phyloP scores from a whole-genome alignment of 73 alveolate genomes.

The Paramecium tetraurelia region DNA sequence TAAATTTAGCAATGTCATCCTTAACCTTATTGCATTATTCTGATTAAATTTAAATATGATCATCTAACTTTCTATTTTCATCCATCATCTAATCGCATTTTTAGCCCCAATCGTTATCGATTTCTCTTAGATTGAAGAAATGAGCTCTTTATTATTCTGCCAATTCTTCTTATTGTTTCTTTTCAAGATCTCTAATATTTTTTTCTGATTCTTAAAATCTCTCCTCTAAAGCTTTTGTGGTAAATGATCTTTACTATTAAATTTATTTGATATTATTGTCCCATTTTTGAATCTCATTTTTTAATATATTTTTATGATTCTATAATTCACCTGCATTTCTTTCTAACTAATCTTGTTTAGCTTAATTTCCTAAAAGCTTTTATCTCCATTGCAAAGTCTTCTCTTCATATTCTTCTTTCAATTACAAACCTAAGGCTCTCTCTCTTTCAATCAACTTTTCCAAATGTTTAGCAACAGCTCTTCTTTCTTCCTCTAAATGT shows the following conservation, averaged over 20 bases:
- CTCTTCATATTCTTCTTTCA: slow-evolving; percentile 44
- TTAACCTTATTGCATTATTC: neutral
- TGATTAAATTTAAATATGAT: neutral
- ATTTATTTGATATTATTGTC: neutral
- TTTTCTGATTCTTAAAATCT: neutral
- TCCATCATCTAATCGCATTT: slow-evolving; percentile 51
- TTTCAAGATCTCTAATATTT: neutral
- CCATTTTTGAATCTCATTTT: neutral
- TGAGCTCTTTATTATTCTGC: slow-evolving; percentile 38
- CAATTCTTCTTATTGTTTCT: neutral
- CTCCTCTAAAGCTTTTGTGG: neutral
- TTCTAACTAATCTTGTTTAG: slow-evolving; percentile 8
- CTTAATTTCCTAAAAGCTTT: slow-evolving; percentile 5
- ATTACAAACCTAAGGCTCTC: slow-evolving; percentile 3
- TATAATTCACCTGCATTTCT: slow-evolving; percentile 6
- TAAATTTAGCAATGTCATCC: slow-evolving; percentile 18
- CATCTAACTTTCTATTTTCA: slow-evolving; percentile 43
- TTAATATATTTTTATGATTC: neutral
- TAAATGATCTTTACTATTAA: neutral
- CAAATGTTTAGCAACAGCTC: slow-evolving; percentile 38
- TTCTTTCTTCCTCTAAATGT: slow-evolving; percentile 52
- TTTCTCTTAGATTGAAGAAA: neutral
- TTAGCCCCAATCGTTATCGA: slow-evolving; percentile 30
- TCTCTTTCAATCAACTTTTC: slow-evolving; percentile 44
- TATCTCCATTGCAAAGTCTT: neutral